These are phyloP conservation scores for Fusarium solani-melongenae DNA, from an alignment of 2,329 filamentous ascomycete species.

Conservation along the genomic window DNA sequence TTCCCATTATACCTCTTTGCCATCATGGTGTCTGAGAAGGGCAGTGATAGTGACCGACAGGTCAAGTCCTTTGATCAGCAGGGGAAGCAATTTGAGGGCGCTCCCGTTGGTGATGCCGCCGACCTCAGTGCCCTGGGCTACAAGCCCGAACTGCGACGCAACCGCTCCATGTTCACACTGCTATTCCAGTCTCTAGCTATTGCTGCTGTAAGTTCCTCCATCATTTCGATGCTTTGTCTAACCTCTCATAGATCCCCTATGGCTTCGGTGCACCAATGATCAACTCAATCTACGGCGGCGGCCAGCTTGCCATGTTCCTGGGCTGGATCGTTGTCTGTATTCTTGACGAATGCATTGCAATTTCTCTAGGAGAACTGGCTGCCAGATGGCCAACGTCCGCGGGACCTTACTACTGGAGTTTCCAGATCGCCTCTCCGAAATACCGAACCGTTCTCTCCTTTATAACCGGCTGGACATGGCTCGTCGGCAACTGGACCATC, in stretches of 20 bases:
- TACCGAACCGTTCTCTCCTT: slow-evolving; percentile 75
- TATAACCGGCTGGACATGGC: slow-evolving; percentile 79
- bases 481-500: slow-evolving; percentile 77
- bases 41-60: slow-evolving; percentile 15
- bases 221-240: not conserved
- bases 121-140: slow-evolving; percentile 61
- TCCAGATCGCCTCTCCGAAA: slow-evolving; percentile 67
- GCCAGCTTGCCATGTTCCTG: slow-evolving; percentile 70
- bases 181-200: slow-evolving; percentile 45
- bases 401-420: slow-evolving; percentile 80
- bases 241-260: slow-evolving; percentile 34
- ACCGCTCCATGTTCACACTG: slow-evolving; percentile 43
- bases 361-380: slow-evolving; percentile 78
- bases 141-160: slow-evolving; percentile 41
- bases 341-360: slow-evolving; percentile 77
- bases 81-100: slow-evolving; percentile 11
- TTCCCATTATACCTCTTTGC: not conserved
- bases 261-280: slow-evolving; percentile 41
- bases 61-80: not conserved
- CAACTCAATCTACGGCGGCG: slow-evolving; percentile 39
- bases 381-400: slow-evolving; percentile 71
- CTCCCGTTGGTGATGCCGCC: slow-evolving; percentile 27
- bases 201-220: slow-evolving; percentile 34
- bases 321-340: slow-evolving; percentile 71
- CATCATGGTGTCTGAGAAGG: slow-evolving; percentile 27